Evolutionary conservation across 108 stramenopile species (phyloP).

Genomic region (Epipyxis sp.): DNA sequence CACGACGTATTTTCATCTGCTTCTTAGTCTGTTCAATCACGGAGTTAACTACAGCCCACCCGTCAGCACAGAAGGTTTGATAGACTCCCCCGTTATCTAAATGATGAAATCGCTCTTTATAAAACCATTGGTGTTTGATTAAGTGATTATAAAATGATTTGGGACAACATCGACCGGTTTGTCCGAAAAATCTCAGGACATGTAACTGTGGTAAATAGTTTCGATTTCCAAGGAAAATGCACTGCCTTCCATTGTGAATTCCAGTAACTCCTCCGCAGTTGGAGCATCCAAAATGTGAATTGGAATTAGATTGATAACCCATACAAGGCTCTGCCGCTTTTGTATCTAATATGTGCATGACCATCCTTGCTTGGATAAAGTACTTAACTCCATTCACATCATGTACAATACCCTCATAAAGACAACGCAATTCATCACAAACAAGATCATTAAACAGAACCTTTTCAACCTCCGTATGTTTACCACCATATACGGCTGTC

Average conservation of each 20-base stretch:
- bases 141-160: not conserved
- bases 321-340: not conserved
- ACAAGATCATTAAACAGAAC: constrained; percentile 18
- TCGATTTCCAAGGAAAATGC: constrained; percentile 17
- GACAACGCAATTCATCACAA: constrained; percentile 28
- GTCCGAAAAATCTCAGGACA: constrained; percentile 19
- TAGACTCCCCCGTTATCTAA: constrained; percentile 4
- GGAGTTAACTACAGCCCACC: not conserved
- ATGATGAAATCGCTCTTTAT: not conserved
- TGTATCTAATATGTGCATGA: constrained; percentile 15
- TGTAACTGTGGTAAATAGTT: constrained; percentile 19
- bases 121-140: constrained; percentile 21
- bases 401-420: constrained; percentile 3
- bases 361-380: constrained; percentile 12
- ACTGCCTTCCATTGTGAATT: constrained; percentile 15
- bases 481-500: not conserved
- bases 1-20: too few species aligned
- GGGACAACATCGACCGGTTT: constrained; percentile 20
- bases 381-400: constrained; percentile 2
- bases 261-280: constrained; percentile 15
- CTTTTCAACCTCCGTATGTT: constrained; percentile 9
- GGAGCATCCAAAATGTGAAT: constrained; percentile 26
- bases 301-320: not conserved
- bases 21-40: too few species aligned
- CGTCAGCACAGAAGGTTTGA: constrained; percentile 16